Evolutionary conservation across 108 stramenopile genomes (phyloP).

Genomic region (Parmales sp.): DNA sequence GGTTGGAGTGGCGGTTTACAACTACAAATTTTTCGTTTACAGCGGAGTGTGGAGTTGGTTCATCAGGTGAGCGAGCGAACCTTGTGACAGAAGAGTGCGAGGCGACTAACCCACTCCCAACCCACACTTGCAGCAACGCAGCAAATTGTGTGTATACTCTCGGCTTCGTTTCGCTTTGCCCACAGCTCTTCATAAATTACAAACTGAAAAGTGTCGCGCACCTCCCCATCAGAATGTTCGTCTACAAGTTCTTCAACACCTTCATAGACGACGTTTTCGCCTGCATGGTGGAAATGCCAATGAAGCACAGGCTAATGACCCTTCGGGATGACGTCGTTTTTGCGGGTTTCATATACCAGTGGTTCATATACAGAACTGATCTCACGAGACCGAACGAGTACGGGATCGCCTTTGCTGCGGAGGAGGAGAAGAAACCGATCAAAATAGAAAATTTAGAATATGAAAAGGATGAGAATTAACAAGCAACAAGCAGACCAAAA

Average conservation of each 20-base stretch:
- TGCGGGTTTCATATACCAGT: constrained; percentile 37
- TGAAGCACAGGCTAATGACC: constrained; percentile 47
- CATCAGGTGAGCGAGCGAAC: no score
- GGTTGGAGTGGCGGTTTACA: constrained; percentile 34
- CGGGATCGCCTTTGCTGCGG: constrained; percentile 35
- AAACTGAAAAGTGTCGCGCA: constrained; percentile 34
- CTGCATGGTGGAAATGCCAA: constrained; percentile 45
- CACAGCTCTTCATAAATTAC: constrained; percentile 63
- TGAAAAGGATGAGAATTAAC: no score
- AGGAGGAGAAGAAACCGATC: constrained; percentile 13
- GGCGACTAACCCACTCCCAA: no score
- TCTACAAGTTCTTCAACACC: constrained; percentile 54
- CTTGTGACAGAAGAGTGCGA: no score
- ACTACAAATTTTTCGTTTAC: constrained; percentile 29
- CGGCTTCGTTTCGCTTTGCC: constrained; percentile 46
- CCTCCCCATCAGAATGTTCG: constrained; percentile 46
- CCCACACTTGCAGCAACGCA: no score
- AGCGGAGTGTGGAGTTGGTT: constrained; percentile 33
- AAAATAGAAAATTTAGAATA: no score
- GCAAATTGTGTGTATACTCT: constrained; percentile 47
- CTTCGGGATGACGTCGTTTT: constrained; percentile 54
- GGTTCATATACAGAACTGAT: constrained; percentile 40
- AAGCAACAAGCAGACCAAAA: no score
- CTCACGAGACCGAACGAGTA: constrained; percentile 43
- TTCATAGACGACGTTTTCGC: constrained; percentile 57